These are phyloP conservation scores for Lagenidium sp. DNA, from an alignment of 352 stramenopile genomes.

Conservation along the genomic window DNA sequence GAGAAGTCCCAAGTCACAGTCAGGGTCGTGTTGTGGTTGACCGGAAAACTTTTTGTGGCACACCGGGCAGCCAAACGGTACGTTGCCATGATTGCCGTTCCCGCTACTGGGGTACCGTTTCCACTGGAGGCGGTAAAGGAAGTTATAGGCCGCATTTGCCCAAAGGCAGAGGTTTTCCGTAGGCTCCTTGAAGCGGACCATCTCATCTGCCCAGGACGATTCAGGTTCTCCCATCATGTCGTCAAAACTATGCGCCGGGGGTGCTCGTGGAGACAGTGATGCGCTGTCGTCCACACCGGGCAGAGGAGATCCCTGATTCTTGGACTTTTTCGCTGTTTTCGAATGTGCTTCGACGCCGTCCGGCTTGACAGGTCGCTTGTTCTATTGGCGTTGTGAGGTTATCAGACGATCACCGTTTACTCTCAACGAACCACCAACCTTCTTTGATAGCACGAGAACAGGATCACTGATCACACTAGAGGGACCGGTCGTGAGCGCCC, in stretches of 20 bases:
- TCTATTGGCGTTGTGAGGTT: constrained; percentile 15
- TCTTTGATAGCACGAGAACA: constrained; percentile 62
- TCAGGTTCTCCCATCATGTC: constrained; percentile 11
- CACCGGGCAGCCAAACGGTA: constrained; percentile 42
- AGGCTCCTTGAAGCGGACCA: constrained; percentile 36
- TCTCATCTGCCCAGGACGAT: neutral
- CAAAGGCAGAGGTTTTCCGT: constrained; percentile 47
- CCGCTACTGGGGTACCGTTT: constrained; percentile 16
- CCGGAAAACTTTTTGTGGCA: constrained; percentile 38
- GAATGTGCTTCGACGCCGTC: constrained; percentile 24
- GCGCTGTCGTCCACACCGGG: neutral
- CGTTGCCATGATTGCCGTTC: constrained; percentile 8
- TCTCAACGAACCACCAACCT: constrained; percentile 15
- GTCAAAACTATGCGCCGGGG: constrained; percentile 21
- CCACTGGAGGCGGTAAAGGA: constrained; percentile 59
- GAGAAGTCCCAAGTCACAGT: constrained; percentile 55
- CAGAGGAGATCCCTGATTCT: constrained; percentile 25
- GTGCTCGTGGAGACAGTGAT: too few relatives aligned
- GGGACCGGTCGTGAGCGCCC: constrained; percentile 1
- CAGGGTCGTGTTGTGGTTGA: constrained; percentile 25
- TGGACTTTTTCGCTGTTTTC: constrained; percentile 19
- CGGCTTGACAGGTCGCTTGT: constrained; percentile 51
- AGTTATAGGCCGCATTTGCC: constrained; percentile 68
- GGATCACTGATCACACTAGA: constrained; percentile 27
- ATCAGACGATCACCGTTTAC: neutral